A percentile compares a stretch with the other conserved stretches of the same genome.
Evolutionary conservation across 1,139 yeast genomes (phyloP).

Genomic region (Saccharomyces hybrid): DNA sequence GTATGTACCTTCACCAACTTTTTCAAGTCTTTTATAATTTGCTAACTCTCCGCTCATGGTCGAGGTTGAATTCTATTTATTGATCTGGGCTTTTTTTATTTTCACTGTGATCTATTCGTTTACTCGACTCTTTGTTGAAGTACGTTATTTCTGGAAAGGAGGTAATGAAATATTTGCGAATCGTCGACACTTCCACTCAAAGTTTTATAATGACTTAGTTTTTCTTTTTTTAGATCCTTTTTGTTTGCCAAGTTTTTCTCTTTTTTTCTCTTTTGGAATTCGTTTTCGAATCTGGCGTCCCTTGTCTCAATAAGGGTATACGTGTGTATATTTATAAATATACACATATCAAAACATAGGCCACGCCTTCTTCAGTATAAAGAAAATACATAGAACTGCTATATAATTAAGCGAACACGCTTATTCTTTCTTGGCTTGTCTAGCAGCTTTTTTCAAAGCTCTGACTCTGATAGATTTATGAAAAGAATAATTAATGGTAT

Average conservation of each 20-base stretch:
- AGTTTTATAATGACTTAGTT: background rate
- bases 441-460: slow-evolving; percentile 74
- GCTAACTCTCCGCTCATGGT: slow-evolving; percentile 69
- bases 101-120: background rate
- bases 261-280: background rate
- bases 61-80: background rate
- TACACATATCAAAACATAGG: background rate
- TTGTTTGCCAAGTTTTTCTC: slow-evolving; percentile 1
- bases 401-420: background rate
- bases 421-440: slow-evolving; percentile 30
- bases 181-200: background rate
- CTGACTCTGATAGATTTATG: slow-evolving; percentile 73
- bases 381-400: no score
- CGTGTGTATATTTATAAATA: background rate
- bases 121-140: background rate
- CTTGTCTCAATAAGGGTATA: background rate
- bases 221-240: background rate
- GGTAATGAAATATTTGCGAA: background rate
- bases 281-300: background rate
- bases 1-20: slow-evolving; percentile 96
- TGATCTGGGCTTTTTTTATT: background rate
- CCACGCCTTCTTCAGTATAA: background rate
- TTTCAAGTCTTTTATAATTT: slow-evolving; percentile 88
- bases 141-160: background rate
- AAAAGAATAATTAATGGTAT: slow-evolving; percentile 60